phyloP scores from a whole-genome alignment of 2,329 filamentous ascomycete genomes.

The Aquanectria penicillioides region DNA sequence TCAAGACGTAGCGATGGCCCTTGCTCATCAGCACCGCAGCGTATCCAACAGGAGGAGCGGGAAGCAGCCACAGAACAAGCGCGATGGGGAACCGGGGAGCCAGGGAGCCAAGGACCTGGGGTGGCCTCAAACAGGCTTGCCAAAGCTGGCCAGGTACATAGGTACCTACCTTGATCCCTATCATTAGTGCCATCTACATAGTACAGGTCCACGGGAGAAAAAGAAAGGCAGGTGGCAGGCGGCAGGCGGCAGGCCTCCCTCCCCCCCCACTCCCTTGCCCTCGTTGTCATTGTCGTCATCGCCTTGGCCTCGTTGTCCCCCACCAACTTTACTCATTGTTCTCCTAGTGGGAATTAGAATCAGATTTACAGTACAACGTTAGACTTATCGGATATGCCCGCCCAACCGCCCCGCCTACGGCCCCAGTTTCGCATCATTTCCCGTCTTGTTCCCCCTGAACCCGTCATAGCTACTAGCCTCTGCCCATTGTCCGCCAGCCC shows the following conservation, averaged over 20 bases:
- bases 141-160: background rate
- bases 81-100: background rate
- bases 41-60: background rate
- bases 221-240: background rate
- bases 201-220: background rate
- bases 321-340: constrained; percentile 2
- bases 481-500: too few relatives aligned
- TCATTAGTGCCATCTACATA: too few relatives aligned
- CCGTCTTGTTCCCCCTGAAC: background rate
- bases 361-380: constrained; percentile 16
- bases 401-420: background rate
- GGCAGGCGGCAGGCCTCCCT: background rate
- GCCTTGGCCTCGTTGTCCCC: background rate
- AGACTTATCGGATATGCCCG: too few relatives aligned
- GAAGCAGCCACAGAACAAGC: constrained; percentile 12
- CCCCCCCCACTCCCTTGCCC: background rate
- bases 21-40: background rate
- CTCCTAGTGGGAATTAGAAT: constrained; percentile 6
- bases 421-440: background rate
- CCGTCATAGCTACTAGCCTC: too few relatives aligned
- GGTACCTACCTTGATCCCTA: too few relatives aligned
- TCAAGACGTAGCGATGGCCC: constrained; percentile 3
- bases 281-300: background rate
- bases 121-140: background rate
- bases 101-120: too few relatives aligned